phyloP scores from a whole-genome alignment of 495 filamentous ascomycete species.

The Aspergillus diversus region DNA sequence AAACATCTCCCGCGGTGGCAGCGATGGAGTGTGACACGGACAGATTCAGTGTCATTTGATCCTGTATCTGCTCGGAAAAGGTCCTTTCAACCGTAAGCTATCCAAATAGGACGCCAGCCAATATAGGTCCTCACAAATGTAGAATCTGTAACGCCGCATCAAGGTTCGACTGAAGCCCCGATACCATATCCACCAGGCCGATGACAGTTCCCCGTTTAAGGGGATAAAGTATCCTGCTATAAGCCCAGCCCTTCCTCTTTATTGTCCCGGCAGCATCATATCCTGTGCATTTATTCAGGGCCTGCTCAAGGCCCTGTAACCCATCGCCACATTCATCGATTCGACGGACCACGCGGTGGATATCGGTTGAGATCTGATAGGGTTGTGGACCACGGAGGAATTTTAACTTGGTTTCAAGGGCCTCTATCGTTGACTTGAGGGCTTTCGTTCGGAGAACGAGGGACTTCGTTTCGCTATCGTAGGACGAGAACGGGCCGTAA shows the following conservation, averaged over 20 bases:
- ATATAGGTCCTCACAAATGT: constrained; percentile 16
- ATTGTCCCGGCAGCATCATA: background rate
- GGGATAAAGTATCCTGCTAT: constrained; percentile 19
- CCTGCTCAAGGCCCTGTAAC: background rate
- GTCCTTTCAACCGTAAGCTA: background rate
- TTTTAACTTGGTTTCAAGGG: background rate
- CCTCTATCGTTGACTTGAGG: constrained; percentile 2
- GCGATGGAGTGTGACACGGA: no score
- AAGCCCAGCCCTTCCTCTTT: background rate
- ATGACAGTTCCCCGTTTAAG: constrained; percentile 21
- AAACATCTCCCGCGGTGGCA: no score
- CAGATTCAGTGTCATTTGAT: background rate
- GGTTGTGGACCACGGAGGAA: background rate
- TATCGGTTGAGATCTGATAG: background rate
- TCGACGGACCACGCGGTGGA: background rate
- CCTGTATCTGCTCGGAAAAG: background rate
- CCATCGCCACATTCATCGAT: background rate
- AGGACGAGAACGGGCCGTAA: constrained; percentile 22
- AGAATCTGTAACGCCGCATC: constrained; percentile 22
- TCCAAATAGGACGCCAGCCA: background rate
- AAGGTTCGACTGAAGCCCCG: constrained; percentile 19
- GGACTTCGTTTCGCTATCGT: constrained; percentile 19
- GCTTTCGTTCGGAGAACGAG: constrained; percentile 3
- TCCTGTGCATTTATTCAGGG: background rate
- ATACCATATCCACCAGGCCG: constrained; percentile 13